Evolutionary conservation across 176 grass and related monocot genomes (phyloP), one percentile per base, ranked within the genome.

Genomic region (Avena eriantha): DNA sequence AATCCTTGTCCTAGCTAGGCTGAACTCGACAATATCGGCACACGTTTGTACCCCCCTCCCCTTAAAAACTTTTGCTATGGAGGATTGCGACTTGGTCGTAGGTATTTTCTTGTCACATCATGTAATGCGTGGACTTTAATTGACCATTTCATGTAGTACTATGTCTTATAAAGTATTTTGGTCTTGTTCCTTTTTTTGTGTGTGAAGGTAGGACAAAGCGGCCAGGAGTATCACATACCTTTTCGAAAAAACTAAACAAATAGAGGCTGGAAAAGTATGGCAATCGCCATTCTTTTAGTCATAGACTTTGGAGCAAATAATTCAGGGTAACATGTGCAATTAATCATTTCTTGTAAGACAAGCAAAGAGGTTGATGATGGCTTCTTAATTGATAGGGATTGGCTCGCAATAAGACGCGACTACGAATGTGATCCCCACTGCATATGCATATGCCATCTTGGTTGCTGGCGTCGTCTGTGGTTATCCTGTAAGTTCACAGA

Each of bases 321-420:
- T 26, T 50, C 29, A 24, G 18, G 68, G 10, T 13, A 50, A 50
- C 49, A 59, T 49, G 14, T 60, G 21, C 87, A 79, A 54, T 84
- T 84, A 89, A 43, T 73, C 0, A 8, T 84, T 78, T 76, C 81
- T 89, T 80, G 73, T 45, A 76, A 67, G 58, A 67, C 1, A 87
- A 76, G 86, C 69, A 76, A 71, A 7, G 21, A 14, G 31, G 11
- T n/a, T 31, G 66, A 59, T 81, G 31, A 53, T 23, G 10, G 22
- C 34, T 36, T 36, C 16, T 51, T 39, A 36, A 10, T 45, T 18
- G 17, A 83, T 24, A 17, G 26, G 45, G 29, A 67, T 51, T 19
- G 15, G 43, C 43, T 48, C 69, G 33, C 14, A 19, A 70, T 3
- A 41, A 73, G 9, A 3, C 70, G 48, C 1, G 47, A 46, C 39